Conservation (phyloP, 192 early-diverging fungal species). For the Funneliformis geosporum region DNA sequence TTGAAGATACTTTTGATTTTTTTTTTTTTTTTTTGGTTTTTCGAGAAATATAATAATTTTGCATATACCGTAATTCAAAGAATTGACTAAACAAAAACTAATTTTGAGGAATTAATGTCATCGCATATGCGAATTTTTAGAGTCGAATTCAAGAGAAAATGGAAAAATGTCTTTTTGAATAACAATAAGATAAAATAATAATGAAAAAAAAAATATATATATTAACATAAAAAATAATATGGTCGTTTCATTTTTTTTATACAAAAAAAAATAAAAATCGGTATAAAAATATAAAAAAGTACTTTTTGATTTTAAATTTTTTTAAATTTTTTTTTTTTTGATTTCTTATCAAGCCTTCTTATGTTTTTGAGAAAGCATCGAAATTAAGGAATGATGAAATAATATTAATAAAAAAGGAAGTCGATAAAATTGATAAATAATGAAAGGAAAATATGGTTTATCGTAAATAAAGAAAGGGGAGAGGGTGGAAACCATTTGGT, state of each 20-base stretch:
- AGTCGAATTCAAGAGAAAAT: background rate
- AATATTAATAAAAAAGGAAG: background rate
- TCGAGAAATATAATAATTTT: background rate
- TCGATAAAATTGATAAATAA: constrained; percentile 55
- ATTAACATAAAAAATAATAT: background rate
- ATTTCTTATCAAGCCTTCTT: background rate
- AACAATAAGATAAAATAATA: background rate
- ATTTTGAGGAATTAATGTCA: background rate
- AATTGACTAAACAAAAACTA: background rate
- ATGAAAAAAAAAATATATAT: too few relatives aligned
- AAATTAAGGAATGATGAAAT: background rate
- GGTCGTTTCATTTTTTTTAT: background rate
- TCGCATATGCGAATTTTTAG: background rate
- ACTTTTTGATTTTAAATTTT: background rate
- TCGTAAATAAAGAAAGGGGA: background rate
- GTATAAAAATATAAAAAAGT: background rate
- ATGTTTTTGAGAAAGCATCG: background rate
- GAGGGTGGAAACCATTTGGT: too few relatives aligned
- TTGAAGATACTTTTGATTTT: background rate
- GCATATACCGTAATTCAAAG: background rate
- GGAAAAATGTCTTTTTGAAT: background rate
- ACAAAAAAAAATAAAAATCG: background rate
- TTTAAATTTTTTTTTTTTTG: background rate
- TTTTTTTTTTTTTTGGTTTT: background rate
- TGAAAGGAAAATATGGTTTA: background rate